A percentile compares a stretch with the other conserved stretches of the same genome.
phyloP scores from a whole-genome alignment of 208 protist species.

The Leishmania martiniquensis region DNA sequence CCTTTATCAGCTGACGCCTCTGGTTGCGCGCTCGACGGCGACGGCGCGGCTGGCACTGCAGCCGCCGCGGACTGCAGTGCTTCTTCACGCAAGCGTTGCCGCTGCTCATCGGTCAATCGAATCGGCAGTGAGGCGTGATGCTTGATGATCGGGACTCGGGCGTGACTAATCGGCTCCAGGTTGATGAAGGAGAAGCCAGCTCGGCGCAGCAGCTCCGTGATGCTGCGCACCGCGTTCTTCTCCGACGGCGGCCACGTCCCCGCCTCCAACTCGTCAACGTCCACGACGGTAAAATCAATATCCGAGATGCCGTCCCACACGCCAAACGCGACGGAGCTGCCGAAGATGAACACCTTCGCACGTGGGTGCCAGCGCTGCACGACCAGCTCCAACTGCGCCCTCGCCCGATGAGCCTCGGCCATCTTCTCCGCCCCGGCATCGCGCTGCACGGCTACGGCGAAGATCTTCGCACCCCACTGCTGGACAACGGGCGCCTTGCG shows the following conservation, averaged over 20 bases:
- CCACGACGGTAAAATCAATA: conserved; percentile 91
- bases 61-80: conserved; percentile 1
- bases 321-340: conserved; percentile 80
- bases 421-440: conserved; percentile 81
- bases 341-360: conserved; percentile 86
- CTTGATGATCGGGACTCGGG: conserved; percentile 91
- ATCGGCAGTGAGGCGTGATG: conserved; percentile 88
- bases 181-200: conserved; percentile 87
- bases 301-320: conserved; percentile 89
- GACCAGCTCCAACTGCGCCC: conserved; percentile 81
- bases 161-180: conserved; percentile 84
- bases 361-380: conserved; percentile 77
- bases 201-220: conserved; percentile 82
- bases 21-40: not conserved
- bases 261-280: conserved; percentile 64
- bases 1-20: not conserved
- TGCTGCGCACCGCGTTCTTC: conserved; percentile 80
- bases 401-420: conserved; percentile 76
- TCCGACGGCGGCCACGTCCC: conserved; percentile 81
- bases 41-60: not conserved
- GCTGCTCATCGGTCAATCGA: conserved; percentile 32
- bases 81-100: conserved; percentile 13
- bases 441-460: conserved; percentile 56
- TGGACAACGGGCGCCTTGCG: conserved; percentile 37
- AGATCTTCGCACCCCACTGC: conserved; percentile 60